Evolutionary conservation across 257 asterid species (phyloP).

Genomic region (Nicotiana attenuata): DNA sequence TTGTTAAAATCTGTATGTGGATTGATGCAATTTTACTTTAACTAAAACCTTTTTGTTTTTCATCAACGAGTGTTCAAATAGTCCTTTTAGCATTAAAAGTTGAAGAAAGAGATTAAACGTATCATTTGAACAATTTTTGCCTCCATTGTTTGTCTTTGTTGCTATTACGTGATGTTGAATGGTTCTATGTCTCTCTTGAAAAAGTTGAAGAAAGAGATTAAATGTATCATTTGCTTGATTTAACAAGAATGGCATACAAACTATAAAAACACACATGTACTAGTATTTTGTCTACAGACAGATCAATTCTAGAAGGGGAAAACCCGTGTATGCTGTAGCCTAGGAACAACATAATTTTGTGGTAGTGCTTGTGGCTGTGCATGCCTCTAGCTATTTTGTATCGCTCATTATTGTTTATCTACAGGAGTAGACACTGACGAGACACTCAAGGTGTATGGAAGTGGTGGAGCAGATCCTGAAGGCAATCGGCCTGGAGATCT

Average conservation of each 20-base stretch:
- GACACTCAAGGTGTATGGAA: conserved; percentile 56
- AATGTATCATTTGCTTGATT: neutral
- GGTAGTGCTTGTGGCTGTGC: neutral
- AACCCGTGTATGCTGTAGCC: neutral
- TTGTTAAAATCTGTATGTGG: neutral
- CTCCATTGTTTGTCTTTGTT: neutral
- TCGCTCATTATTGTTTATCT: conserved; percentile 3
- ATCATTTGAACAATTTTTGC: neutral
- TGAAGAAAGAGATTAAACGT: too few species aligned
- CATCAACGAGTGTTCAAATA: neutral
- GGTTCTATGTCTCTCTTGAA: neutral
- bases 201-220: neutral
- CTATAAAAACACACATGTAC: neutral
- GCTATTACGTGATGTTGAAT: neutral
- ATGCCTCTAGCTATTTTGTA: neutral
- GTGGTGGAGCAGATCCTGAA: conserved; percentile 95
- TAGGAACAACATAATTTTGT: neutral
- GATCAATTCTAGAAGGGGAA: neutral
- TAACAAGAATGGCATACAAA: neutral
- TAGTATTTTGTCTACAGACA: neutral
- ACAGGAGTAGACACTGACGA: conserved; percentile 85
- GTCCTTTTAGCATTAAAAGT: neutral
- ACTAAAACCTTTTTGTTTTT: neutral
- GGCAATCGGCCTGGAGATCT: conserved; percentile 91
- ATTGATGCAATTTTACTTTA: neutral